Conservation (phyloP, 2,329 filamentous ascomycete genomes). For the Epichloe gansuensis region DNA sequence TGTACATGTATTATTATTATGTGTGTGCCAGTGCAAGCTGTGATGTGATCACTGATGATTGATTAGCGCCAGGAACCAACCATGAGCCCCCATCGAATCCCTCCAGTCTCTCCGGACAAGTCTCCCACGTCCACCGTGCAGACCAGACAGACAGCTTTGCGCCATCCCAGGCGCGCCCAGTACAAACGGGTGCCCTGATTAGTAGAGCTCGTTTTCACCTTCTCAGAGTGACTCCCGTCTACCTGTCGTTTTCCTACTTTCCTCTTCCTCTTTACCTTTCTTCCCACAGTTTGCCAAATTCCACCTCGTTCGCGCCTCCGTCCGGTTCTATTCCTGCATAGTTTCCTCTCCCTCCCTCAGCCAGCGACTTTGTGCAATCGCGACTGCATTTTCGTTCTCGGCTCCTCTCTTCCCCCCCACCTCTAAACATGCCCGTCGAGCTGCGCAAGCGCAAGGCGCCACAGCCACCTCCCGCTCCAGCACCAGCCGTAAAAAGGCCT, state of each 20-base stretch:
- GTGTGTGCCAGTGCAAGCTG: background rate
- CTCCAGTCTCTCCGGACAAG: background rate
- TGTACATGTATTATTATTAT: too few species aligned
- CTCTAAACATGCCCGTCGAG: constrained; percentile 40
- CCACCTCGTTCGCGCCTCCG: background rate
- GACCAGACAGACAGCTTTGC: background rate
- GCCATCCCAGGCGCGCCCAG: background rate
- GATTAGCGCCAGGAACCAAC: background rate
- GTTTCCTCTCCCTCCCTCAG: background rate
- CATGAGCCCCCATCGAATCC: background rate
- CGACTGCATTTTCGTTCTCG: background rate
- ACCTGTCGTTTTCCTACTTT: constrained; percentile 3
- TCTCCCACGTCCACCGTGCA: background rate
- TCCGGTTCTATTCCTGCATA: background rate
- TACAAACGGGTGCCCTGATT: background rate
- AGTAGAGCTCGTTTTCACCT: constrained; percentile 8
- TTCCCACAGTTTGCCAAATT: background rate
- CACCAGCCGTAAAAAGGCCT: constrained; percentile 31
- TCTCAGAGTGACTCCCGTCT: background rate
- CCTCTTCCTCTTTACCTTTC: constrained; percentile 6
- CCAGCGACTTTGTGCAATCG: background rate
- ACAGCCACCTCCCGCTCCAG: constrained; percentile 32
- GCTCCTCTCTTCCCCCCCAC: too few species aligned
- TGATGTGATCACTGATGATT: background rate
- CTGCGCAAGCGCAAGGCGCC: constrained; percentile 51